These are phyloP conservation scores for Zarea fungicola DNA, from an alignment of 2,329 filamentous ascomycete genomes.

Conservation along the genomic window DNA sequence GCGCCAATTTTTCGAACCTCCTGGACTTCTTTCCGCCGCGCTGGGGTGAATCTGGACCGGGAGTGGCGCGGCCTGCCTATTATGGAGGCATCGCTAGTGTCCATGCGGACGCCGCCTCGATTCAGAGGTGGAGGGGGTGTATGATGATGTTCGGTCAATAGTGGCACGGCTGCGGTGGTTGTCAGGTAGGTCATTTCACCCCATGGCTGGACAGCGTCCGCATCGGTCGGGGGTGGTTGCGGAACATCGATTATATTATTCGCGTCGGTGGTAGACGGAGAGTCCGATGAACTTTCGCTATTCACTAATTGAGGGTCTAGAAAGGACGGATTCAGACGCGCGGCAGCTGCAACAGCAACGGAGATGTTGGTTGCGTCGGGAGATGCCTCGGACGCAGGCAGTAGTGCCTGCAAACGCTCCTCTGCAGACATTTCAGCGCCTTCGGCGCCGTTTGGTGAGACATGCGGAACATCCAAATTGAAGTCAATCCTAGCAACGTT, in stretches of 20 bases:
- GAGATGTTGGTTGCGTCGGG: conserved; percentile 46
- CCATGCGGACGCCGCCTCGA: conserved; percentile 50
- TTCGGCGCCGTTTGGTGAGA: conserved; percentile 26
- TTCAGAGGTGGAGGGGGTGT: conserved; percentile 28
- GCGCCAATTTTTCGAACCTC: conserved; percentile 60
- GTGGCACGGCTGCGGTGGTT: conserved; percentile 27
- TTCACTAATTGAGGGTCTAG: conserved; percentile 46
- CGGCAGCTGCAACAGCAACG: conserved; percentile 52
- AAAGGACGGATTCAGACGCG: conserved; percentile 49
- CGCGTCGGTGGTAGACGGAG: conserved; percentile 24
- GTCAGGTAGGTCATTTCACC: conserved; percentile 48
- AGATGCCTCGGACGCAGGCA: conserved; percentile 31
- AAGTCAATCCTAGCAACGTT: conserved; percentile 13
- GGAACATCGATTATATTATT: conserved; percentile 19
- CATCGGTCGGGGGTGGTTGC: conserved; percentile 20
- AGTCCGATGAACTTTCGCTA: conserved; percentile 25
- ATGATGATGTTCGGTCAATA: conserved; percentile 26
- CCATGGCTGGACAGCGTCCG: conserved; percentile 40
- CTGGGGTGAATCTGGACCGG: conserved; percentile 52
- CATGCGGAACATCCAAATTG: conserved; percentile 16
- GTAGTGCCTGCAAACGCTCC: conserved; percentile 45
- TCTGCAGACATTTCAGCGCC: conserved; percentile 38
- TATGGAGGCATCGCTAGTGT: conserved; percentile 36
- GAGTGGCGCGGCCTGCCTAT: conserved; percentile 49
- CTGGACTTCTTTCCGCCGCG: conserved; percentile 59